phyloP scores from a whole-genome alignment of 768 basidiomycete genomes.

The Kwoniella sp. region DNA sequence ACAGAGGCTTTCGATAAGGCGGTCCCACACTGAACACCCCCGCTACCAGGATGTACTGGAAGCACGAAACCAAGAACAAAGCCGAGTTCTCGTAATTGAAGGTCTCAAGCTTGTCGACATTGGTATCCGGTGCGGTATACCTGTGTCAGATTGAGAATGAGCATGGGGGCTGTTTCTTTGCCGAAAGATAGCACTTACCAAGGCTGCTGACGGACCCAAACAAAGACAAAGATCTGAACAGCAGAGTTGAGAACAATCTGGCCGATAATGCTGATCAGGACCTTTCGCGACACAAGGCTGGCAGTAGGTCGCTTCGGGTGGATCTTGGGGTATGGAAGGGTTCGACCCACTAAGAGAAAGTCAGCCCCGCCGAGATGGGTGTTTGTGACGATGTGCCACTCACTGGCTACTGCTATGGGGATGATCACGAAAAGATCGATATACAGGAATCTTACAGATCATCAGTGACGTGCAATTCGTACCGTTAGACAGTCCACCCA shows the following conservation, averaged over 20 bases:
- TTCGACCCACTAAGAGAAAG: conserved; percentile 74
- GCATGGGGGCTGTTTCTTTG: neutral
- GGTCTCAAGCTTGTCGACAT: conserved; percentile 70
- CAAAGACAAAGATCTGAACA: conserved; percentile 78
- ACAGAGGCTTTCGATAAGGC: conserved; percentile 90
- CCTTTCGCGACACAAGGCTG: conserved; percentile 90
- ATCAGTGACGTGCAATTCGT: neutral
- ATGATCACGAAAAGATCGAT: conserved; percentile 98
- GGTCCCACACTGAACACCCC: conserved; percentile 97
- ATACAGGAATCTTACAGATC: conserved; percentile 64
- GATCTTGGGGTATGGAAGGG: conserved; percentile 79
- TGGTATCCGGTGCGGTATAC: conserved; percentile 68
- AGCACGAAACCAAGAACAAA: conserved; percentile 89
- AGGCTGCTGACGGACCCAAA: conserved; percentile 77
- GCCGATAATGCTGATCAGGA: conserved; percentile 85
- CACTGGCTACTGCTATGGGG: conserved; percentile 91
- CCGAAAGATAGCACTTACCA: conserved; percentile 68
- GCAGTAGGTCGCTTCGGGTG: conserved; percentile 89
- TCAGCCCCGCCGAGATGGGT: neutral
- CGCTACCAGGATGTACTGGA: conserved; percentile 96
- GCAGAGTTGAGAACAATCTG: conserved; percentile 81
- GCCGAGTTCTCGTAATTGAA: conserved; percentile 87
- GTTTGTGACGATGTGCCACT: conserved; percentile 47
- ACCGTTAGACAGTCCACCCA: conserved; percentile 44
- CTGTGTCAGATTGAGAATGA: conserved; percentile 53